phyloP scores from a whole-genome alignment of 176 grass and related monocot species.

The Lolium perenne region DNA sequence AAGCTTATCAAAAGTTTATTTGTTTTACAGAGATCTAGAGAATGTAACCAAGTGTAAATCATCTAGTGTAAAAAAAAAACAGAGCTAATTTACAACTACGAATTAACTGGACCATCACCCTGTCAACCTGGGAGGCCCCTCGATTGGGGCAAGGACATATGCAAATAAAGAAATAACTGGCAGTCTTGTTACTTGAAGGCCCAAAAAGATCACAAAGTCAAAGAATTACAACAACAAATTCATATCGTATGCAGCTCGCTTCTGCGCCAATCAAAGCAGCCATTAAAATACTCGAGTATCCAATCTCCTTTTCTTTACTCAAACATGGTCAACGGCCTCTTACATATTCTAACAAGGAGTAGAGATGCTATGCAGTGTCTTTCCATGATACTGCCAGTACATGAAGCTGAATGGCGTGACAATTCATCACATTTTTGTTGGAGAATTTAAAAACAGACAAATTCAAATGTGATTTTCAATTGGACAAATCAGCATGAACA shows the following conservation, averaged over 20 bases:
- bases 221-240: neutral
- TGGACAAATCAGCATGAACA: neutral
- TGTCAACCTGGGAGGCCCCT: neutral
- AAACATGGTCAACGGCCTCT: conserved; percentile 7
- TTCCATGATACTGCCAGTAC: conserved; percentile 21
- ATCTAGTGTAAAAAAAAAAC: conserved; percentile 7
- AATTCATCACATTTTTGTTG: neutral
- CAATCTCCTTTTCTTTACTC: conserved; percentile 32
- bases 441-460: conserved; percentile 29
- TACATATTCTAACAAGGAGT: neutral
- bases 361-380: neutral
- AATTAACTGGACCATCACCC: neutral
- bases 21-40: neutral
- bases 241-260: conserved; percentile 7
- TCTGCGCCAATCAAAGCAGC: conserved; percentile 19
- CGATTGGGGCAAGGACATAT: conserved; percentile 6
- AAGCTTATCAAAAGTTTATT: neutral
- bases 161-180: neutral
- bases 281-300: conserved; percentile 24
- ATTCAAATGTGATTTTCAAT: neutral
- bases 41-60: neutral
- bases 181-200: conserved; percentile 19
- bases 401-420: conserved; percentile 18
- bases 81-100: neutral
- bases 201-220: conserved; percentile 35